phyloP scores from a whole-genome alignment of 331 rosid genomes.

The Prunus yedoensis region DNA sequence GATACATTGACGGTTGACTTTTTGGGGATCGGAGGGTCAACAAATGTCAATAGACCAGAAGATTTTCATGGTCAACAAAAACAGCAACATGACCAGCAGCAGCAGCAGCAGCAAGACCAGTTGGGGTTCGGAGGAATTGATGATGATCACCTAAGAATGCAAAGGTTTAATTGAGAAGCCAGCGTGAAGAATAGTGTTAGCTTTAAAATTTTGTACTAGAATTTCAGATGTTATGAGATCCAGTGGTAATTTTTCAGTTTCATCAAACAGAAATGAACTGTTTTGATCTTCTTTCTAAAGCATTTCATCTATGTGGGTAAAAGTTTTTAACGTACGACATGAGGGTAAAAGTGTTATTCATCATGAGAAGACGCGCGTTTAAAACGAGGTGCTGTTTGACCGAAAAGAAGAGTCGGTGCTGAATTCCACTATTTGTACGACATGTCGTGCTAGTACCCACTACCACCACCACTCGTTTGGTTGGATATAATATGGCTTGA shows the following conservation, averaged over 20 bases:
- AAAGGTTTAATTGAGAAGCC: not conserved
- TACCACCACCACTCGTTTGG: slow-evolving; percentile 14
- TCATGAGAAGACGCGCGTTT: too few relatives aligned
- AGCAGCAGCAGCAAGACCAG: slow-evolving; percentile 10
- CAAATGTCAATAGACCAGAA: slow-evolving; percentile 18
- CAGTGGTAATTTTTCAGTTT: not conserved
- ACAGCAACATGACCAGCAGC: slow-evolving; percentile 9
- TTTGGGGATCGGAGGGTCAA: slow-evolving; percentile 55
- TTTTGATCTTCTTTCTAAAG: not conserved
- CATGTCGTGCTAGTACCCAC: too few relatives aligned
- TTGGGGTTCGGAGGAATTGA: slow-evolving; percentile 43
- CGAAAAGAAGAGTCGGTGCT: too few relatives aligned
- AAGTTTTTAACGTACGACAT: too few relatives aligned
- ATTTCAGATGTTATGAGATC: not conserved
- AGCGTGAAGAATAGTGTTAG: not conserved
- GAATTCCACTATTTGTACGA: too few relatives aligned
- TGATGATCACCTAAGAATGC: slow-evolving; percentile 8
- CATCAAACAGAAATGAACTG: not conserved
- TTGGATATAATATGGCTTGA: not conserved
- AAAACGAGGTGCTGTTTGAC: too few relatives aligned
- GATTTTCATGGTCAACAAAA: slow-evolving; percentile 42
- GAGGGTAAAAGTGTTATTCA: too few relatives aligned
- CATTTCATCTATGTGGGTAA: too few relatives aligned
- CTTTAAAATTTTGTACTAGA: not conserved
- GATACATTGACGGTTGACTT: slow-evolving; percentile 76